These are phyloP conservation scores for Lunularia cruciata DNA, from an alignment of 225 moss, liverwort and hornwort species.

Conservation along the genomic window DNA sequence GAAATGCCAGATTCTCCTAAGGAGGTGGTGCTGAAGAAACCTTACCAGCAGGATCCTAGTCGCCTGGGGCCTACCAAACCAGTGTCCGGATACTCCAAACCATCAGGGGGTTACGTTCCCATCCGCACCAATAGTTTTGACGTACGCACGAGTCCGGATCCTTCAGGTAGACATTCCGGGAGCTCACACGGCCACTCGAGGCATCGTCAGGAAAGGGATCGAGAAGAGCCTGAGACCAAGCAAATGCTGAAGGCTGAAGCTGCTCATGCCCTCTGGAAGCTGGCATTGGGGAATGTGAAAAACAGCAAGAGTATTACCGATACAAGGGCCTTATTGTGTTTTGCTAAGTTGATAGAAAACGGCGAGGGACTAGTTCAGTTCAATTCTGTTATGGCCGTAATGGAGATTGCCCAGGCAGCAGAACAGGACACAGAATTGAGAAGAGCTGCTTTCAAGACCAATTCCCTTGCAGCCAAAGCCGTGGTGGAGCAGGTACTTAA, in stretches of 20 bases:
- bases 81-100: constrained; percentile 26
- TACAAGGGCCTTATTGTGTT: constrained; percentile 86
- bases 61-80: constrained; percentile 30
- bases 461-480: constrained; percentile 85
- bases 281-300: constrained; percentile 68
- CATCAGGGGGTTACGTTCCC: constrained; percentile 9
- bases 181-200: constrained; percentile 19
- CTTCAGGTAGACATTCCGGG: constrained; percentile 4
- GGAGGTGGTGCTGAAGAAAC: constrained; percentile 17
- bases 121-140: constrained; percentile 43
- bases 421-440: constrained; percentile 81
- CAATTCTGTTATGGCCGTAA: constrained; percentile 80
- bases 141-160: constrained; percentile 28
- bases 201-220: constrained; percentile 58
- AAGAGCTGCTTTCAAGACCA: constrained; percentile 86
- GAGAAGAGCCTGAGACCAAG: constrained; percentile 81
- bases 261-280: constrained; percentile 82
- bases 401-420: constrained; percentile 87
- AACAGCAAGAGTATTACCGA: constrained; percentile 95
- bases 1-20: not conserved
- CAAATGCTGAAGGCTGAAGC: constrained; percentile 69
- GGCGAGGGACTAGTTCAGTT: constrained; percentile 56
- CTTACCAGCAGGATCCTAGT: constrained; percentile 22
- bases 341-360: constrained; percentile 79
- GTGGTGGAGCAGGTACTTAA: constrained; percentile 71